Base-by-base conservation (phyloP, 2,329 filamentous ascomycete species). In the Colletotrichum kahawae region DNA sequence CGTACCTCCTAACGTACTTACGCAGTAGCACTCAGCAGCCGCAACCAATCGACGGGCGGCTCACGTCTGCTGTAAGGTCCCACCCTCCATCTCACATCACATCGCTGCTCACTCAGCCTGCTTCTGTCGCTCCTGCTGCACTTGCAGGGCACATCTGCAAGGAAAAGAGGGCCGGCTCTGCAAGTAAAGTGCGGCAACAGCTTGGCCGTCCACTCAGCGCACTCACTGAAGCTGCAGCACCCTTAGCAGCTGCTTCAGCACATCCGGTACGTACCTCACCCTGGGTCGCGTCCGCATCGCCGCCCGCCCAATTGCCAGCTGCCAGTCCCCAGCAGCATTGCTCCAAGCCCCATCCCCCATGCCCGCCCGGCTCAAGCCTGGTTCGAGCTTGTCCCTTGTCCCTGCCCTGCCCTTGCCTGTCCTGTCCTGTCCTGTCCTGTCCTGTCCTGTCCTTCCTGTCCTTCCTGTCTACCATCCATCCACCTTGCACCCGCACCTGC, bases 101-200 rank as follows among this genome's bases (percentile, higher is more conserved):
- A 62, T 59, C 62, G 62, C 14, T 51, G 62, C 14, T 51, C 63
- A 48, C 66, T 59, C 74, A 69, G 63, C 64, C 71, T 69, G 62
- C 71, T 56, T 70, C 63, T 69, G 48, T 59, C 24, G 21, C 51
- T 60, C 38, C n/a, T 54, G 68, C 62, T 67, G 68, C 69, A 72
- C 64, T 57, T 76, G 74, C 74, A 76, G 74, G 74, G 66, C 73
- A 56, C 21, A 68, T 72, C 72, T 71, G 75, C 74, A 76, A 76
- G 74, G 67, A 70, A 76, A 76, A 76, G 71, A 72, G 66, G 70
- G 70, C 62, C 68, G 34, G 33, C 68, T 66, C 68, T 71, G 68
- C 70, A 57, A 69, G 70, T 73, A 73, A 73, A 72, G 70, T 68
- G 33, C 67, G 54, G 67, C 62, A 57, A 36, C 62, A 66, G 63